Evolutionary conservation across 192 early-diverging fungal genomes (phyloP).

Genomic region (Diversispora epigaea): DNA sequence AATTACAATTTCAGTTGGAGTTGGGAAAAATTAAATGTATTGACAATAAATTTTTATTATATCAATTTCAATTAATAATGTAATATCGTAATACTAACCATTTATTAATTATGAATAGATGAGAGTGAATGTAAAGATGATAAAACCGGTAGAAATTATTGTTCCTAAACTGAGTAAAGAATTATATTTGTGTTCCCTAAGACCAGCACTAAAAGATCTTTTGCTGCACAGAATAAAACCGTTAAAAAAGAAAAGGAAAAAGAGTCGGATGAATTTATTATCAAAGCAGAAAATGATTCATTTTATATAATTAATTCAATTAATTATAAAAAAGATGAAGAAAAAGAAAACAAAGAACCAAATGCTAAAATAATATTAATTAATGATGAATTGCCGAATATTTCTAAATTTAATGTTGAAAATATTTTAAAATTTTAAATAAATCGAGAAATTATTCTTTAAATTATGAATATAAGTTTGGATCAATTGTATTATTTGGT

Average conservation of each 20-base stretch:
- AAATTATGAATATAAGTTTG: constrained; percentile 51
- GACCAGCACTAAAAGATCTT: constrained; percentile 13
- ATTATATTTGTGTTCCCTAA: constrained; percentile 6
- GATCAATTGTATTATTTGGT: constrained; percentile 75
- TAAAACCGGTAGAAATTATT: not conserved
- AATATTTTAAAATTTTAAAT: too few species aligned
- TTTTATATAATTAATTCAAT: constrained; percentile 30
- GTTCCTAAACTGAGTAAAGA: not conserved
- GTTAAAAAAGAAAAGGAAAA: not conserved
- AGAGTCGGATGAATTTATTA: not conserved
- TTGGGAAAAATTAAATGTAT: too few species aligned
- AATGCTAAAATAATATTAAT: constrained; percentile 39
- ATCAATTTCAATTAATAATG: too few species aligned
- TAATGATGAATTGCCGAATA: constrained; percentile 49
- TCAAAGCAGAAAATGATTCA: constrained; percentile 33
- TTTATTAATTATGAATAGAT: too few species aligned
- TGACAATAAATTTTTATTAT: too few species aligned
- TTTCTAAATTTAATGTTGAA: constrained; percentile 60
- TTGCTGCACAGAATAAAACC: not conserved
- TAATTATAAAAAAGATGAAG: not conserved
- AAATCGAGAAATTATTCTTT: constrained; percentile 39
- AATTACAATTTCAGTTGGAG: too few species aligned
- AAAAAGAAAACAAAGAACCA: not conserved
- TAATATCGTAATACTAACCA: too few species aligned
- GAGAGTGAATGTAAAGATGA: too few species aligned